Evolutionary conservation across 179 eudicot species (phyloP).

Genomic region (Carnegiea gigantea): DNA sequence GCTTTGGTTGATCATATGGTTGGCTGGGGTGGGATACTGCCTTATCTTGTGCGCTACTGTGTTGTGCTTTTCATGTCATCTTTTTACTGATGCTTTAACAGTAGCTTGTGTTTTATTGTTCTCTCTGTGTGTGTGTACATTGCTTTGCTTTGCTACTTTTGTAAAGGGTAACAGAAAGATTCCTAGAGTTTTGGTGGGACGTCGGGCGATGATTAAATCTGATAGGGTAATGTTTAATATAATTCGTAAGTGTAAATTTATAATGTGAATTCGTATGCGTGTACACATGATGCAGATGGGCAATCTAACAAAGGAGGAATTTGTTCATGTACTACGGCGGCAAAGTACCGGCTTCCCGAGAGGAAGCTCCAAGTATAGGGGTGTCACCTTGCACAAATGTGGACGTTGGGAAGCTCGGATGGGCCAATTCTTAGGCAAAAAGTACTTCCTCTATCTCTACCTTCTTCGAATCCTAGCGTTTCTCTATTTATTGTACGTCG

Average conservation of each 20-base stretch:
- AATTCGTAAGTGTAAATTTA: too few species aligned
- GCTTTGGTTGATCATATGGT: neutral
- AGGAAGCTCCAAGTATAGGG: constrained; percentile 91
- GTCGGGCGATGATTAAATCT: too few species aligned
- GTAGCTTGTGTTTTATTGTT: neutral
- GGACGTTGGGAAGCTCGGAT: constrained; percentile 99
- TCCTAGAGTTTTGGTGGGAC: neutral
- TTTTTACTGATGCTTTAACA: constrained; percentile 10
- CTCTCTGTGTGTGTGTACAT: too few species aligned
- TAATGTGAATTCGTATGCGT: neutral
- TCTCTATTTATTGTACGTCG: neutral
- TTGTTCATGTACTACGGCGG: constrained; percentile 86
- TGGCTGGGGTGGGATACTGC: constrained; percentile 29
- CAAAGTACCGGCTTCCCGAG: constrained; percentile 94
- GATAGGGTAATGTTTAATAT: too few species aligned
- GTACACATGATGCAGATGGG: constrained; percentile 53
- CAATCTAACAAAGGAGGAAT: constrained; percentile 83
- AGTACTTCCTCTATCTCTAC: constrained; percentile 36
- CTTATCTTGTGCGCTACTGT: neutral
- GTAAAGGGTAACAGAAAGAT: constrained; percentile 3
- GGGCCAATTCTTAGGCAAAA: constrained; percentile 97
- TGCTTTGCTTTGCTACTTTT: neutral
- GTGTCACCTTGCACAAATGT: constrained; percentile 96
- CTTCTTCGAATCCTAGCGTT: neutral
- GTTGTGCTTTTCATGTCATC: neutral